These are phyloP conservation scores for Mycena rosella DNA, from an alignment of 768 basidiomycete species.

Conservation along the genomic window DNA sequence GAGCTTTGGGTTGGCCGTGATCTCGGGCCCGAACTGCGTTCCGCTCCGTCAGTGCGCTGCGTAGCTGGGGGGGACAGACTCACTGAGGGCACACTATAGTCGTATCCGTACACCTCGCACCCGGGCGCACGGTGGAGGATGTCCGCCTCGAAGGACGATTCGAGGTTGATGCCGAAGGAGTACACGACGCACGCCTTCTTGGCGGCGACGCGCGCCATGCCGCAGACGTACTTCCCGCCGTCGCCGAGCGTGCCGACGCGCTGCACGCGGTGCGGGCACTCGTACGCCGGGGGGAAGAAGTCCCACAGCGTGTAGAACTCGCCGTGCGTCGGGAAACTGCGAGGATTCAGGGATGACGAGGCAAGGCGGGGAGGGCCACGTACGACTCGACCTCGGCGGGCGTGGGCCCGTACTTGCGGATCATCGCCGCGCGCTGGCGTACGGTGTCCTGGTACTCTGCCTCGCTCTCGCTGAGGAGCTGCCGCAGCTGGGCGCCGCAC, in stretches of 20 bases:
- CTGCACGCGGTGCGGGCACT: background rate
- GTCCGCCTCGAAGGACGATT: background rate
- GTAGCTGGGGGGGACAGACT: no score
- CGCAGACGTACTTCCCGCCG: background rate
- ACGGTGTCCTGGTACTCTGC: background rate
- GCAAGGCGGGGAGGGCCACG: no score
- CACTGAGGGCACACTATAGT: background rate
- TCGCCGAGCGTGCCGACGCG: background rate
- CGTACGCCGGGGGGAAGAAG: background rate
- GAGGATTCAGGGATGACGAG: no score
- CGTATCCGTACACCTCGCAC: background rate
- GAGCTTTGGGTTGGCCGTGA: background rate
- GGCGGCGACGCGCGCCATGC: background rate
- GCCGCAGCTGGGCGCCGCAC: background rate
- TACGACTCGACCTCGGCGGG: background rate
- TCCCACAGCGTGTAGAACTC: background rate
- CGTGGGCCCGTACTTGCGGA: background rate
- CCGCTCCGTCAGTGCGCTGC: no score
- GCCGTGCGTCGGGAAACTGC: background rate
- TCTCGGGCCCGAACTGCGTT: background rate
- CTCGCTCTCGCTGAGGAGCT: background rate
- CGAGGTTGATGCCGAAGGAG: background rate
- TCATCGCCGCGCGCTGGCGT: background rate
- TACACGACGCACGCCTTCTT: background rate
- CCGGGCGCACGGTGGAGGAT: background rate